A percentile compares a stretch with the other conserved stretches of the same genome.
phyloP scores from a whole-genome alignment of 2,329 filamentous ascomycete genomes.

The Fusarium piperis region DNA sequence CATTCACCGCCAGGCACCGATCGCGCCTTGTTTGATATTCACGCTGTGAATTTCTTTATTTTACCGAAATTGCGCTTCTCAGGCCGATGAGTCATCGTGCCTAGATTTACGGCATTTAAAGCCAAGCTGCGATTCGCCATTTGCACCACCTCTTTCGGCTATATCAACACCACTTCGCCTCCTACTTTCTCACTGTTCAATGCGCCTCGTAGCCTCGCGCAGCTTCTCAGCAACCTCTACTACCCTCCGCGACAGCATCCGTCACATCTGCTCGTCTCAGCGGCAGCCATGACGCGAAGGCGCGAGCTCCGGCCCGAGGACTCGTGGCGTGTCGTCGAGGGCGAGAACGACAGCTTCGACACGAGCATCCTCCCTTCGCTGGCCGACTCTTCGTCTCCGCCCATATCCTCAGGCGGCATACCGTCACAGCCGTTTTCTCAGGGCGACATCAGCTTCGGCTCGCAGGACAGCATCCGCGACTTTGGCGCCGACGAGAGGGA shows the following conservation, averaged over 20 bases:
- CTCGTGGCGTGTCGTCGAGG: conserved; percentile 70
- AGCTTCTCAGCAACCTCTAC: not conserved
- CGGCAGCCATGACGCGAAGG: conserved; percentile 33
- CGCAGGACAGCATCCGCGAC: conserved; percentile 66
- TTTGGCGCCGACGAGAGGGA: conserved; percentile 63
- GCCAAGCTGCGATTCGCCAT: conserved; percentile 9
- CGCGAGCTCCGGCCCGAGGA: conserved; percentile 54
- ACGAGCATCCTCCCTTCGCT: conserved; percentile 61
- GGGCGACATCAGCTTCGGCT: conserved; percentile 54
- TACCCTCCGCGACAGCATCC: not conserved
- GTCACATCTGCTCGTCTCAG: not conserved
- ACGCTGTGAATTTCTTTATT: conserved; percentile 4
- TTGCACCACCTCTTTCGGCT: not conserved
- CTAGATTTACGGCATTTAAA: not conserved
- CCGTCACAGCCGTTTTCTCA: conserved; percentile 60
- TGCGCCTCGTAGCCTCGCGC: not conserved
- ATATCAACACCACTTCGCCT: conserved; percentile 3
- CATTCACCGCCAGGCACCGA: conserved; percentile 12
- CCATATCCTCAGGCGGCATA: conserved; percentile 45
- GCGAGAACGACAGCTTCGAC: conserved; percentile 69
- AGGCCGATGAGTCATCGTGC: conserved; percentile 23
- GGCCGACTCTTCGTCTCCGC: conserved; percentile 50
- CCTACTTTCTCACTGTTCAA: conserved; percentile 3
- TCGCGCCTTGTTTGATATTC: not conserved
- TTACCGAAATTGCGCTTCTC: not conserved